phyloP scores from a whole-genome alignment of 805 yeast species.

The Lachancea meyersii region DNA sequence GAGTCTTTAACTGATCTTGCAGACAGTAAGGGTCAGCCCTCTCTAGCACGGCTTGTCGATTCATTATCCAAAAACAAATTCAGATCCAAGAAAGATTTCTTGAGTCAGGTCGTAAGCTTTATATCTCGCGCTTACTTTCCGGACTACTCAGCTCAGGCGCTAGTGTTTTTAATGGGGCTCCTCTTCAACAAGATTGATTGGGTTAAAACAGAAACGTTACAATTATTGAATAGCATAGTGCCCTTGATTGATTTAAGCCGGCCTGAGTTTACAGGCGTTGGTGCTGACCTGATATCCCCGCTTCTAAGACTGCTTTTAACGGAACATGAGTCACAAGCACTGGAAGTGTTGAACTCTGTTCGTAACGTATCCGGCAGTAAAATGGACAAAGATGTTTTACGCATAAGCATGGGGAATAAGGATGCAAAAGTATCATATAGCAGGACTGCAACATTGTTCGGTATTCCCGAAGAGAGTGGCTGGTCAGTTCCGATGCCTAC shows the following conservation, averaged over 20 bases:
- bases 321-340: constrained; percentile 80
- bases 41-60: constrained; percentile 63
- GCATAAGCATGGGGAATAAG: constrained; percentile 85
- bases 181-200: constrained; percentile 70
- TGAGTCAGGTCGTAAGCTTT: constrained; percentile 70
- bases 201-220: constrained; percentile 78
- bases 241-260: constrained; percentile 71
- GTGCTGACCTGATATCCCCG: constrained; percentile 93
- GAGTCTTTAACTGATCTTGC: constrained; percentile 58
- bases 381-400: constrained; percentile 81
- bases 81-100: constrained; percentile 84
- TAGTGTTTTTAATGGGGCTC: constrained; percentile 71
- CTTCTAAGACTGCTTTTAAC: constrained; percentile 71
- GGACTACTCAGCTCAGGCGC: constrained; percentile 61
- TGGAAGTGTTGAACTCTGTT: constrained; percentile 84
- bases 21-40: constrained; percentile 45
- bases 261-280: constrained; percentile 79
- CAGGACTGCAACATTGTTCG: constrained; percentile 82
- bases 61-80: constrained; percentile 75
- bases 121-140: constrained; percentile 69
- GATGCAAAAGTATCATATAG: constrained; percentile 76
- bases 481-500: constrained; percentile 98
- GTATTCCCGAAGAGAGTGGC: constrained; percentile 85
- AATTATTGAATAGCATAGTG: constrained; percentile 62
- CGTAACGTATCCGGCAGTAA: constrained; percentile 82